These are phyloP conservation scores for Peronospora farinosa DNA, from an alignment of 352 stramenopile genomes.

Conservation along the genomic window DNA sequence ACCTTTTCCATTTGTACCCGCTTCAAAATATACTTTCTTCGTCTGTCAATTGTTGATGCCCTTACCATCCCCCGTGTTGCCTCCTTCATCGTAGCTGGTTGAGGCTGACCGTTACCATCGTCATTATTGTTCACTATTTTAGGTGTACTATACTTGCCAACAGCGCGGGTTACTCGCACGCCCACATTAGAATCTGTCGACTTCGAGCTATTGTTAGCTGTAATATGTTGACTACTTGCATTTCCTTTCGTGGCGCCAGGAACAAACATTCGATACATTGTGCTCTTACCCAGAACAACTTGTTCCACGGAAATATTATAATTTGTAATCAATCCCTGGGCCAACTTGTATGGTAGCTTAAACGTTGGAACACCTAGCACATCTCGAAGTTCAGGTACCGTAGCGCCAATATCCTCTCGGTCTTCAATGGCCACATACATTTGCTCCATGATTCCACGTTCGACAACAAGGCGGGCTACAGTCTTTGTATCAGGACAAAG, in stretches of 20 bases:
- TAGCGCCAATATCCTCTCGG: conserved; percentile 42
- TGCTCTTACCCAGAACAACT: conserved; percentile 71
- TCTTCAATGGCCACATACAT: conserved; percentile 58
- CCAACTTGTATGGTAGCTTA: conserved; percentile 76
- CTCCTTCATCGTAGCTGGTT: conserved; percentile 56
- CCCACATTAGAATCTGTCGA: conserved; percentile 9
- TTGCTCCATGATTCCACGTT: conserved; percentile 79
- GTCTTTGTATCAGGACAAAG: conserved; percentile 13
- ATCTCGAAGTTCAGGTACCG: conserved; percentile 75
- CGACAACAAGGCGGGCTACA: conserved; percentile 43
- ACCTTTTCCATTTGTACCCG: conserved; percentile 55
- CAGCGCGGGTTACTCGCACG: conserved; percentile 24
- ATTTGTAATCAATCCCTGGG: conserved; percentile 70
- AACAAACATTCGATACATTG: conserved; percentile 81
- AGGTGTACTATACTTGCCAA: conserved; percentile 27
- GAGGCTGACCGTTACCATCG: conserved; percentile 13
- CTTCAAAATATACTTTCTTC: conserved; percentile 51
- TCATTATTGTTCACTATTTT: conserved; percentile 13
- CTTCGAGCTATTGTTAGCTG: conserved; percentile 2
- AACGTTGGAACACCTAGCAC: conserved; percentile 75
- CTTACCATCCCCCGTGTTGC: conserved; percentile 46
- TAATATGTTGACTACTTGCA: conserved; percentile 3
- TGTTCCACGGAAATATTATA: conserved; percentile 75
- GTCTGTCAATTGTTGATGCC: conserved; percentile 45
- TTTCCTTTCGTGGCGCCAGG: conserved; percentile 15